Conservation (phyloP, 2,329 filamentous ascomycete genomes). For the Hortaea sp. region DNA sequence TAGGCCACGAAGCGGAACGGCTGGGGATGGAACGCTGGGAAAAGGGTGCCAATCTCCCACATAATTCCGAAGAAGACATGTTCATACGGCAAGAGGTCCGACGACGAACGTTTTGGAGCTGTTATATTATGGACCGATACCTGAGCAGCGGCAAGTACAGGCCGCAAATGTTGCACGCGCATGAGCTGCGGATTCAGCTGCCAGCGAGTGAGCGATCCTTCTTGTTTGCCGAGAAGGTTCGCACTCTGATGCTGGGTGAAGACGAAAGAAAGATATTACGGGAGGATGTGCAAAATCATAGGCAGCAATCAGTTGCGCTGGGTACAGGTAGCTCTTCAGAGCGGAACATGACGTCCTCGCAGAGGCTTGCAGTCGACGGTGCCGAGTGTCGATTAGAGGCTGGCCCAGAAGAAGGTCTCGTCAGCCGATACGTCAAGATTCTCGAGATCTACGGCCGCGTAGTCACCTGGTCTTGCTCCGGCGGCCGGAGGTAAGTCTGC, state of each 20-base stretch:
- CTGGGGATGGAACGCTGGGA: constrained; percentile 18
- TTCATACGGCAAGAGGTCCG: constrained; percentile 54
- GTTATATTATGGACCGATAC: constrained; percentile 62
- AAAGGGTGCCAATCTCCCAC: constrained; percentile 19
- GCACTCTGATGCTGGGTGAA: constrained; percentile 40
- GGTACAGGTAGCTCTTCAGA: constrained; percentile 14
- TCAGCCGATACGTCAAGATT: constrained; percentile 43
- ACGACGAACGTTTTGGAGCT: constrained; percentile 64
- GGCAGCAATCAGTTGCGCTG: constrained; percentile 36
- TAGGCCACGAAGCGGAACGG: constrained; percentile 29
- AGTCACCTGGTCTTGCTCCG: constrained; percentile 50
- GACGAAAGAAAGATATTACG: constrained; percentile 27
- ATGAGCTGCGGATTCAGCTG: constrained; percentile 54
- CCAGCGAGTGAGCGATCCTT: constrained; percentile 59
- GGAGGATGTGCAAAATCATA: constrained; percentile 33
- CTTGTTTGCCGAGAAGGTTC: constrained; percentile 49
- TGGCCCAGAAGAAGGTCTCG: constrained; percentile 37
- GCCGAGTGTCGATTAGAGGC: constrained; percentile 43
- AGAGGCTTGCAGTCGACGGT: constrained; percentile 20
- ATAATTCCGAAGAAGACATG: constrained; percentile 23
- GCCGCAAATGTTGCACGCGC: constrained; percentile 47
- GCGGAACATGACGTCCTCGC: constrained; percentile 8
- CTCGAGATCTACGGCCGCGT: constrained; percentile 46
- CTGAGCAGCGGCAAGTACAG: constrained; percentile 55
- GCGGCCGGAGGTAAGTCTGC: constrained; percentile 40